phyloP scores from a whole-genome alignment of 169 alveolate species.

The Plasmodium cynomolgi region DNA sequence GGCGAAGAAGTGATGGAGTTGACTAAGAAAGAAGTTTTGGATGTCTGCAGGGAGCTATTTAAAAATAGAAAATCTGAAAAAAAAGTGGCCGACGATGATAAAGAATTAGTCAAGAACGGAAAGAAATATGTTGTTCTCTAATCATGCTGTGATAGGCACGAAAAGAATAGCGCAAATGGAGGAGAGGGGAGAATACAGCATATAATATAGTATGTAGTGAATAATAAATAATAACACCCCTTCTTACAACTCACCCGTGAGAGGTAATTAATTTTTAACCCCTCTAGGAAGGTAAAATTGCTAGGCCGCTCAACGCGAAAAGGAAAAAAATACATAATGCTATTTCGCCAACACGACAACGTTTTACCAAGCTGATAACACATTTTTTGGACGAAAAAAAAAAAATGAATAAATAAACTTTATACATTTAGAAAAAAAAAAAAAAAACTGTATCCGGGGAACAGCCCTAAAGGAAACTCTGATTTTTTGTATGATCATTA shows the following conservation, averaged over 20 bases:
- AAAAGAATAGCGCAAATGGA: background rate
- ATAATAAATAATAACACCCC: too few relatives aligned
- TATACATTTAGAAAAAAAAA: background rate
- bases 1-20: background rate
- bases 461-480: background rate
- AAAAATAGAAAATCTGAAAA: background rate
- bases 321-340: too few relatives aligned
- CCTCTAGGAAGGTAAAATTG: too few relatives aligned
- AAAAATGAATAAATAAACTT: background rate
- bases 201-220: background rate
- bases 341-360: too few relatives aligned
- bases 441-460: background rate
- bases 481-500: background rate
- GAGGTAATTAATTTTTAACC: too few relatives aligned
- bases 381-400: background rate
- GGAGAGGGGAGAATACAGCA: background rate
- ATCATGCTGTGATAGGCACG: background rate
- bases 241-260: too few relatives aligned
- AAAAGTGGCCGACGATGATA: background rate
- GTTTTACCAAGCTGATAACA: too few relatives aligned
- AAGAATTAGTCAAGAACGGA: conserved; percentile 4
- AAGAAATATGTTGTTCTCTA: conserved; percentile 1
- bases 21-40: background rate
- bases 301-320: too few relatives aligned
- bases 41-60: conserved; percentile 8